Conservation (phyloP, 768 basidiomycete species). For the Lactarius pseudohatsudake region DNA sequence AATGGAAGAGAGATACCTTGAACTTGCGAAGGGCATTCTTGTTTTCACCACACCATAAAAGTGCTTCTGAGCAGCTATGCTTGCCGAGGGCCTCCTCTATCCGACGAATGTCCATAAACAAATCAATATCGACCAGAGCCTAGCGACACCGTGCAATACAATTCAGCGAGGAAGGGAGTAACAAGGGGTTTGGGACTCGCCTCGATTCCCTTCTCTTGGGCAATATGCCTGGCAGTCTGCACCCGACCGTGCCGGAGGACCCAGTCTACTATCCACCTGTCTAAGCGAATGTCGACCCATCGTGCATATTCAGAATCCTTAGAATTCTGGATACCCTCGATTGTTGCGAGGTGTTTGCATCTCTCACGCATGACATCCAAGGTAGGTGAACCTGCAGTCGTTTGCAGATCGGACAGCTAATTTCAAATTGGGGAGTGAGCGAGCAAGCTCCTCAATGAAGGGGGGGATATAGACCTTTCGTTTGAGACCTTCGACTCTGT, state of each 20-base stretch:
- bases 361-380: slow-evolving; percentile 75
- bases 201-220: slow-evolving; percentile 76
- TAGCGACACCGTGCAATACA: slow-evolving; percentile 36
- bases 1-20: slow-evolving; percentile 52
- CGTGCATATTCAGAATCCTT: slow-evolving; percentile 59
- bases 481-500: slow-evolving; percentile 75
- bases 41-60: slow-evolving; percentile 97
- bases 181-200: slow-evolving; percentile 41
- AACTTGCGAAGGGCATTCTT: slow-evolving; percentile 88
- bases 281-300: slow-evolving; percentile 79
- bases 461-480: slow-evolving; percentile 64
- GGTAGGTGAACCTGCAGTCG: slow-evolving; percentile 51
- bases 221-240: slow-evolving; percentile 72
- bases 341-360: slow-evolving; percentile 61
- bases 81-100: slow-evolving; percentile 78
- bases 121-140: slow-evolving; percentile 87
- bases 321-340: slow-evolving; percentile 56
- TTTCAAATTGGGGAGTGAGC: slow-evolving; percentile 10
- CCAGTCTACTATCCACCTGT: slow-evolving; percentile 94
- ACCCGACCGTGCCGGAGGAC: slow-evolving; percentile 76
- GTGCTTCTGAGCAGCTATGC: slow-evolving; percentile 83
- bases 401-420: slow-evolving; percentile 53
- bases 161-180: slow-evolving; percentile 11
- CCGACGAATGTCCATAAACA: slow-evolving; percentile 84
- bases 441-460: background rate